phyloP scores from a whole-genome alignment of 148 eudicot species.

The Amaranthus palmeri region DNA sequence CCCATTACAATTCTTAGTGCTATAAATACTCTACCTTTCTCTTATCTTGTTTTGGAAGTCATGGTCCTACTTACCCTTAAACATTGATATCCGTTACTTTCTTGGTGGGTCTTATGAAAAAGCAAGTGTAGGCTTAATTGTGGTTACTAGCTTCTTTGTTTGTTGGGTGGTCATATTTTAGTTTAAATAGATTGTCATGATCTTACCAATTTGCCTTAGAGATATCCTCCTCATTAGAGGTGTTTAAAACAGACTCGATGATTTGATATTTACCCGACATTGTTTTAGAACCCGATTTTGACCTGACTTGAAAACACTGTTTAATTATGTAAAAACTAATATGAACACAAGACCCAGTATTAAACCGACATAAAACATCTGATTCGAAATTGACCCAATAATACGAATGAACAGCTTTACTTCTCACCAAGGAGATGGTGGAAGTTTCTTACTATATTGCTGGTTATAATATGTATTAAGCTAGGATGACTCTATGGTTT shows the following conservation, averaged over 20 bases:
- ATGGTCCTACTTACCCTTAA: slow-evolving; percentile 18
- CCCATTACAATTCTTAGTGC: not conserved
- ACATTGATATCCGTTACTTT: slow-evolving; percentile 11
- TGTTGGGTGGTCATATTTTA: slow-evolving; percentile 13
- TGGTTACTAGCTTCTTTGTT: slow-evolving; percentile 16
- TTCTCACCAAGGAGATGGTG: no score
- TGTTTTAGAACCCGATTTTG: no score
- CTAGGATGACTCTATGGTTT: not conserved
- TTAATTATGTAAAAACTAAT: no score
- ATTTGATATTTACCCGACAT: no score
- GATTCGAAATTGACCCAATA: not conserved
- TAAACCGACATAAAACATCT: not conserved
- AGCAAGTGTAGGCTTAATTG: slow-evolving; percentile 12
- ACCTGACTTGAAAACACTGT: no score
- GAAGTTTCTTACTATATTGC: not conserved
- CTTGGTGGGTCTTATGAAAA: slow-evolving; percentile 21
- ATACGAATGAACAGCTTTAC: not conserved
- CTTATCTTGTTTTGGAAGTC: slow-evolving; percentile 18
- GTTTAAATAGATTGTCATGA: not conserved
- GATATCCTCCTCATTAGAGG: no score
- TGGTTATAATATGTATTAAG: not conserved
- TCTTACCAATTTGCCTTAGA: not conserved
- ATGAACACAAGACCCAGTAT: no score
- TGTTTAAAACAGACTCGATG: no score
- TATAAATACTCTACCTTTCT: slow-evolving; percentile 1